Conservation (phyloP, 208 protist genomes). For the Trypanosoma scelopori region DNA sequence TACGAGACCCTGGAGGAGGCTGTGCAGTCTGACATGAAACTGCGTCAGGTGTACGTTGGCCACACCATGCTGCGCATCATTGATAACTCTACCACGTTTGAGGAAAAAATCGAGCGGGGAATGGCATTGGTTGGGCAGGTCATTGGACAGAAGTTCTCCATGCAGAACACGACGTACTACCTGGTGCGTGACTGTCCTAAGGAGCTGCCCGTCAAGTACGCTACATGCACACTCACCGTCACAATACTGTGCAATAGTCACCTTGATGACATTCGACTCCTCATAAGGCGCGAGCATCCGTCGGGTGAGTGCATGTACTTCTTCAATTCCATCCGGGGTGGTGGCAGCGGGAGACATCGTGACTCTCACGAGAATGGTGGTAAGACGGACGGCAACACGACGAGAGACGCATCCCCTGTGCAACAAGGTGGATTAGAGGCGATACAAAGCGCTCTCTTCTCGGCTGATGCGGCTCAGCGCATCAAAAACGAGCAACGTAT, state of each 20-base stretch:
- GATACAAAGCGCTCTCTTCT: conserved; percentile 14
- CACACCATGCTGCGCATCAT: conserved; percentile 70
- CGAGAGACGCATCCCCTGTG: conserved; percentile 1
- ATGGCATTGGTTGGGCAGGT: conserved; percentile 40
- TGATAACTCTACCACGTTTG: conserved; percentile 76
- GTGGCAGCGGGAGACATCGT: not conserved
- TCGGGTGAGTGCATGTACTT: conserved; percentile 66
- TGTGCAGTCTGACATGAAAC: conserved; percentile 69
- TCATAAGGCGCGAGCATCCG: conserved; percentile 47
- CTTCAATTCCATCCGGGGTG: conserved; percentile 49
- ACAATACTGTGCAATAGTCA: conserved; percentile 59
- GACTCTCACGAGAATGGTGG: not conserved
- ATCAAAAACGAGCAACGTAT: conserved; percentile 63
- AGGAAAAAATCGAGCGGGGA: conserved; percentile 72
- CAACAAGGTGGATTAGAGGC: conserved; percentile 8
- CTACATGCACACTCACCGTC: conserved; percentile 40
- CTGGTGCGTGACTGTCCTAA: conserved; percentile 41
- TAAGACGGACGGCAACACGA: not conserved
- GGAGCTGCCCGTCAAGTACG: conserved; percentile 37
- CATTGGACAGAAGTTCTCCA: conserved; percentile 50
- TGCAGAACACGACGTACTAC: conserved; percentile 37
- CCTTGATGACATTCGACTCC: conserved; percentile 60
- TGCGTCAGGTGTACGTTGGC: conserved; percentile 76
- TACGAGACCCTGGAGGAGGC: conserved; percentile 81
- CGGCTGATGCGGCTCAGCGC: conserved; percentile 21